These are phyloP conservation scores for Vanilla planifolia DNA, from an alignment of 106 monocot genomes.

Conservation along the genomic window DNA sequence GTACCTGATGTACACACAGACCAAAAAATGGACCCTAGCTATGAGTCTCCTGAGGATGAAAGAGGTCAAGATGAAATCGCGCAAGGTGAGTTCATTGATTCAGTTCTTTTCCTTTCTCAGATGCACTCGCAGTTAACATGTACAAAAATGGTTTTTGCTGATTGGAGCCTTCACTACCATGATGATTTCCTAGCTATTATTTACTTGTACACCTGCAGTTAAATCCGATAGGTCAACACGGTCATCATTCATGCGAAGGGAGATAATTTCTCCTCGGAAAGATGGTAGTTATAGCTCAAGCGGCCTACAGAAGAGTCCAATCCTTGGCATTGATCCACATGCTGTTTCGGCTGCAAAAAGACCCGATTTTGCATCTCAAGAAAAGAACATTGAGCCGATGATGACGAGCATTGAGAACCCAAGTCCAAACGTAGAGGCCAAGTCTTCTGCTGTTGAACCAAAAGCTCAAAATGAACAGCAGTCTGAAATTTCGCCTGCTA, in stretches of 20 bases:
- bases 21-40: slow-evolving; percentile 66
- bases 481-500: background rate
- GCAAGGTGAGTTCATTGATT: slow-evolving; percentile 19
- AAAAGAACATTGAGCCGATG: slow-evolving; percentile 2
- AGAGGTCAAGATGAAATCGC: slow-evolving; percentile 30
- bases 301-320: slow-evolving; percentile 13
- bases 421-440: slow-evolving; percentile 13
- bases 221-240: slow-evolving; percentile 11
- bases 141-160: slow-evolving; percentile 1
- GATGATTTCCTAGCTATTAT: background rate
- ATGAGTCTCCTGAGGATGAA: slow-evolving; percentile 59
- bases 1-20: slow-evolving; percentile 60
- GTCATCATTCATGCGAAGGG: slow-evolving; percentile 16
- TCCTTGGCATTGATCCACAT: slow-evolving; percentile 5
- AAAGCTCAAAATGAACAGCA: slow-evolving; percentile 4
- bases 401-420: slow-evolving; percentile 9
- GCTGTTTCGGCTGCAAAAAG: slow-evolving; percentile 7
- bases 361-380: slow-evolving; percentile 10
- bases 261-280: slow-evolving; percentile 23
- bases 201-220: slow-evolving; percentile 7
- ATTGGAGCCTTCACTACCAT: background rate
- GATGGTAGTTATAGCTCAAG: slow-evolving; percentile 21
- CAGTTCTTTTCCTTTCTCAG: background rate
- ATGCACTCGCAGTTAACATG: background rate
- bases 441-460: slow-evolving; percentile 6